A percentile compares a stretch with the other conserved stretches of the same genome.
Conservation (phyloP, 768 basidiomycete genomes). For the Suillus subalutaceus region DNA sequence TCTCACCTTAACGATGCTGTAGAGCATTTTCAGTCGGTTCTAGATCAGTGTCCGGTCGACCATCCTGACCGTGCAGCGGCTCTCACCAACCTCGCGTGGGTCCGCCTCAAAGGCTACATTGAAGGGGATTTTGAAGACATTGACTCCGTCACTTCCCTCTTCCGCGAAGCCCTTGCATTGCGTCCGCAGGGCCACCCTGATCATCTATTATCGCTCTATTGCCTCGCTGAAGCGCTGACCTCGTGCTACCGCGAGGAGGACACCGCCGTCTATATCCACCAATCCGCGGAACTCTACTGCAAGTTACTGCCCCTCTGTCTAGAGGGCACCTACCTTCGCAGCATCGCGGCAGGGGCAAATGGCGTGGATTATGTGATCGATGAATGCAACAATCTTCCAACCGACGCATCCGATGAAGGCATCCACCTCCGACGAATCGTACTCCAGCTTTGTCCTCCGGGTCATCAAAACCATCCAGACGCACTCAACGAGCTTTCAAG, state of each 20-base stretch:
- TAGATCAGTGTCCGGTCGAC: neutral
- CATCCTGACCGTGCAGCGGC: neutral
- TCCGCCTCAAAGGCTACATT: neutral
- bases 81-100: neutral
- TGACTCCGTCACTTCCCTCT: neutral
- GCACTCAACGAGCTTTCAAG: neutral
- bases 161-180: neutral
- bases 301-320: too few species aligned
- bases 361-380: neutral
- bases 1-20: neutral
- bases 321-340: neutral
- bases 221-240: neutral
- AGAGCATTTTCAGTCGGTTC: neutral
- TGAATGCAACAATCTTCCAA: neutral
- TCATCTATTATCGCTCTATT: neutral
- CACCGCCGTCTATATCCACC: neutral
- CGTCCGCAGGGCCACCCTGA: neutral
- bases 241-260: neutral
- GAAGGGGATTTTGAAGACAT: neutral
- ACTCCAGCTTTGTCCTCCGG: neutral
- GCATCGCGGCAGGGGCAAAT: neutral
- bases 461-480: neutral
- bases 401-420: neutral
- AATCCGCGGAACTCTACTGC: too few species aligned
- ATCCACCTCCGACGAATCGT: neutral